These are phyloP conservation scores for Tetrahymena borealis DNA, from an alignment of 73 alveolate genomes.

Conservation along the genomic window DNA sequence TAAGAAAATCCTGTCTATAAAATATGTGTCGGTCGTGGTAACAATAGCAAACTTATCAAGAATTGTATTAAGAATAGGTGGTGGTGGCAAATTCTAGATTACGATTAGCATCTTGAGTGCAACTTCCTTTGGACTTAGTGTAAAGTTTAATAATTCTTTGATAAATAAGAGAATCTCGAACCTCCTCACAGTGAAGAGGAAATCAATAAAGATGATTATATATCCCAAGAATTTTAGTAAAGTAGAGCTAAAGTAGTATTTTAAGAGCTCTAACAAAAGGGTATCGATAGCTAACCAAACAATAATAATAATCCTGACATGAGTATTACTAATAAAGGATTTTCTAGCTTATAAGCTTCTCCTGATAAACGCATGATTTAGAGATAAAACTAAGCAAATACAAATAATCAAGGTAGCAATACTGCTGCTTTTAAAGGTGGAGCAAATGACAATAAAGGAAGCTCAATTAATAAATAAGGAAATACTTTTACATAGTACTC, in stretches of 20 bases:
- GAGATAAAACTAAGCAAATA: neutral
- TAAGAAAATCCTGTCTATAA: slow-evolving; percentile 39
- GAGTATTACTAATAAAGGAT: neutral
- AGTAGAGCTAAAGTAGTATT: slow-evolving; percentile 25
- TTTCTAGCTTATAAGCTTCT: neutral
- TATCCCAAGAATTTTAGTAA: slow-evolving; percentile 11
- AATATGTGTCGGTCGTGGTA: slow-evolving; percentile 78
- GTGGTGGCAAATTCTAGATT: slow-evolving; percentile 80
- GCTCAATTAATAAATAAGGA: neutral
- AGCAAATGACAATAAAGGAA: neutral
- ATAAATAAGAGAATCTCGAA: neutral
- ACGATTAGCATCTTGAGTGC: neutral
- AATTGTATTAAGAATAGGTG: slow-evolving; percentile 56
- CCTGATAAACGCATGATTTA: neutral
- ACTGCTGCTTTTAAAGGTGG: slow-evolving; percentile 2
- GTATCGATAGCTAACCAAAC: too few relatives aligned
- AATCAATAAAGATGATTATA: neutral
- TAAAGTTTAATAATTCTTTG: slow-evolving; percentile 3
- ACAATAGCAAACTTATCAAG: slow-evolving; percentile 58
- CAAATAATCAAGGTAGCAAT: neutral
- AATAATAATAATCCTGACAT: neutral
- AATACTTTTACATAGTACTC: neutral
- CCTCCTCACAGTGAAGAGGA: neutral
- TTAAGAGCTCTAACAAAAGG: too few relatives aligned
- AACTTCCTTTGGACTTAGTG: slow-evolving; percentile 35